Evolutionary conservation across 2,329 filamentous ascomycete species (phyloP).

Genomic region (Teratosphaeria zuluensis): DNA sequence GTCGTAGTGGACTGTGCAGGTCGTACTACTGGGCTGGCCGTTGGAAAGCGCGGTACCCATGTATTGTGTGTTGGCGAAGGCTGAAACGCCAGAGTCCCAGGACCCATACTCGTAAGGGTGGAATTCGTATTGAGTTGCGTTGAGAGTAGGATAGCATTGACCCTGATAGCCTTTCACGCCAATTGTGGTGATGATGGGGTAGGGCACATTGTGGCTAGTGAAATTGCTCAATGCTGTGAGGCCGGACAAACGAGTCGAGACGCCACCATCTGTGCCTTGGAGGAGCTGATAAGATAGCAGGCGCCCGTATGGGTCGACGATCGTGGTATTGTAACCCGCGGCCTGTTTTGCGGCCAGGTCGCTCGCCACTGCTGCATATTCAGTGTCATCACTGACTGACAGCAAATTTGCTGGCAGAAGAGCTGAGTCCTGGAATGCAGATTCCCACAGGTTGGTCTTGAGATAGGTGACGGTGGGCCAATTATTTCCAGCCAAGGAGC

Average conservation of each 20-base stretch:
- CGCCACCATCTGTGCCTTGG: conserved; percentile 29
- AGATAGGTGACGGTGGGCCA: conserved; percentile 36
- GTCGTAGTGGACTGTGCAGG: conserved; percentile 40
- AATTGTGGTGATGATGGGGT: conserved; percentile 36
- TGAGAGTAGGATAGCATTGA: conserved; percentile 31
- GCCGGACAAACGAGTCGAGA: conserved; percentile 26
- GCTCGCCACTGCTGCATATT: conserved; percentile 23
- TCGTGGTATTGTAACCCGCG: conserved; percentile 31
- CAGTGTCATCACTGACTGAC: conserved; percentile 13
- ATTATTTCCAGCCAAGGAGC: conserved; percentile 37
- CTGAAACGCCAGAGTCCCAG: conserved; percentile 50
- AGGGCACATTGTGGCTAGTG: conserved; percentile 31
- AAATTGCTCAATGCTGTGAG: conserved; percentile 31
- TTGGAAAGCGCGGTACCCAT: conserved; percentile 49
- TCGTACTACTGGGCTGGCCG: conserved; percentile 34
- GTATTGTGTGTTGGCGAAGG: conserved; percentile 52
- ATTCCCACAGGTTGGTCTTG: conserved; percentile 31
- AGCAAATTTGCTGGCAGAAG: conserved; percentile 28
- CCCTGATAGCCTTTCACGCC: conserved; percentile 26
- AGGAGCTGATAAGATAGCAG: conserved; percentile 33
- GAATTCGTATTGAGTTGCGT: conserved; percentile 57
- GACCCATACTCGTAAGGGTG: conserved; percentile 57
- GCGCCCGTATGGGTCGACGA: conserved; percentile 34
- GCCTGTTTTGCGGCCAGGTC: conserved; percentile 29
- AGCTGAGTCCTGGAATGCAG: conserved; percentile 29